Base-by-base conservation (phyloP, 805 yeast species). In the Wickerhamomyces chaumierensis region DNA sequence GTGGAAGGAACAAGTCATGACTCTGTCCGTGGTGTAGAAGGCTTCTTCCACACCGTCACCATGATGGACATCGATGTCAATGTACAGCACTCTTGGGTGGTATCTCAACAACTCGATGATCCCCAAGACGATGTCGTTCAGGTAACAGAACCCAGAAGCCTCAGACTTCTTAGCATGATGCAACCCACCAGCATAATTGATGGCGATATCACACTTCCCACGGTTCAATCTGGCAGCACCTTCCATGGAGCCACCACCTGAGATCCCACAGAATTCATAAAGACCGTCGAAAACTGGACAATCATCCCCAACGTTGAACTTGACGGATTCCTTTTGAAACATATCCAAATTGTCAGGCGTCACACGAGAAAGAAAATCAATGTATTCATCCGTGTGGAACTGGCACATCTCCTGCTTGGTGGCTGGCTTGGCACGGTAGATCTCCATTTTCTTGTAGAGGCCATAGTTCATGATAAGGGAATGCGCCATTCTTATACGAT, bases 351-450 rank as follows among this genome's bases (percentile, higher is more conserved):
- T 88, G 57, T 88, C 96, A 7, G 96, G 96, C 14, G 94, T 78
- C 27, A 85, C 96, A 41, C 95, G 69, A 36, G 87, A 78, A 45
- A 88, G 63, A 56, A 92, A 92, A 59, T 92, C 96, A 42, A 92
- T 81, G 59, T 92, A 92, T 60, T 92, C 98, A 60, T 92, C 97
- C 3, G 97, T 86, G 60, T 92, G 98, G 62, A 92, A 90, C 62
- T 90, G 96, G 52, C 95, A 82, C 95, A 92, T 86, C 55, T 92
- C 98, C 61, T 90, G 95, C 56, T 85, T 82, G 15, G 97, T 88
- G 32, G 98, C 98, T 1, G 97, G 96, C 60, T 87, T 88, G 33
- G 97, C 96, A 37, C 96, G 73, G 57, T 62, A 47, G 20, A 92
- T 85, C 58, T 92, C 97, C 96, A 92, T 90, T 62, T 90, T 83